phyloP scores from a whole-genome alignment of 2,329 filamentous ascomycete genomes.

The Penicillium expansum region DNA sequence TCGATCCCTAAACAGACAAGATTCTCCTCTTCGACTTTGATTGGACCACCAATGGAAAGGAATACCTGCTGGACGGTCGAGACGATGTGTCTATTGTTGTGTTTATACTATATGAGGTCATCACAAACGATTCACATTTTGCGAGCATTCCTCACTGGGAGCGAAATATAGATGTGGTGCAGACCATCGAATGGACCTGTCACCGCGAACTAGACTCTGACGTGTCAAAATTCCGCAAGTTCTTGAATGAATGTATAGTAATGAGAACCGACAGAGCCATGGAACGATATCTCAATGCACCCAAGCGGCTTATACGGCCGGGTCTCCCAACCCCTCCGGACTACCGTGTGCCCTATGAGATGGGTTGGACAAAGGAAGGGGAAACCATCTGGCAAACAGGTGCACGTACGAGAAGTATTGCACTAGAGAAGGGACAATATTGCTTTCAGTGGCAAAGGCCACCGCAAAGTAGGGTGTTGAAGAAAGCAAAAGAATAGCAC shows the following conservation, averaged over 20 bases:
- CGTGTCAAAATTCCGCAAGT: slow-evolving; percentile 17
- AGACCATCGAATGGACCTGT: slow-evolving; percentile 18
- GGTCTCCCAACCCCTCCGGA: no score
- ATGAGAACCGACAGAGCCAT: slow-evolving; percentile 5
- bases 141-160: no score
- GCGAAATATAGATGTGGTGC: no score
- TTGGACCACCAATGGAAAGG: slow-evolving; percentile 17
- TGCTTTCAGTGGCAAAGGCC: slow-evolving; percentile 19
- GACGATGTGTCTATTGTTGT: slow-evolving; percentile 26
- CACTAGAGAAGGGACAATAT: slow-evolving; percentile 18
- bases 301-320: no score
- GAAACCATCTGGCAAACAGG: slow-evolving; percentile 14
- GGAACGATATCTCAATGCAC: no score
- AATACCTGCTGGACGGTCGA: slow-evolving; percentile 13
- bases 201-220: slow-evolving; percentile 20
- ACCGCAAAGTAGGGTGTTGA: slow-evolving; percentile 5
- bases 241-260: slow-evolving; percentile 20
- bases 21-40: slow-evolving; percentile 30
- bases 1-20: slow-evolving; percentile 23
- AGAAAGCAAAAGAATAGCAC: neutral
- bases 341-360: no score
- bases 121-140: slow-evolving; percentile 21
- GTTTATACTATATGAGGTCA: slow-evolving; percentile 29
- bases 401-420: slow-evolving; percentile 6
- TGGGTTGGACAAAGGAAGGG: slow-evolving; percentile 1